Evolutionary conservation across 192 early-diverging fungal species (phyloP).

Genomic region (Linnemannia hyalina): DNA sequence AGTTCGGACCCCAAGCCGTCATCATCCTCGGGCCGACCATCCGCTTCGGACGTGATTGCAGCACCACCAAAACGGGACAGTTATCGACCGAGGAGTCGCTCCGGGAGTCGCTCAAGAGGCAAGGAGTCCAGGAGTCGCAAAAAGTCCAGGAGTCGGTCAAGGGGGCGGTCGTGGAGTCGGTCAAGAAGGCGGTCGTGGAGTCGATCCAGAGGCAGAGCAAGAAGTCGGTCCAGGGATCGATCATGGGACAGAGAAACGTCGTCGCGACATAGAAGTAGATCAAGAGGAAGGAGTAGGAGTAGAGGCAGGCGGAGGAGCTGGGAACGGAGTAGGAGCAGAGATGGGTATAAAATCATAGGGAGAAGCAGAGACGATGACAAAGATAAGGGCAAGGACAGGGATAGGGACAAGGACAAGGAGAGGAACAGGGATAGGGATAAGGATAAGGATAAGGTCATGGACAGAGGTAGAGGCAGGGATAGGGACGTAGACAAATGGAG

Average conservation of each 20-base stretch:
- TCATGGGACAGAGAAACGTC: neutral
- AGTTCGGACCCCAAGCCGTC: neutral
- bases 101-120: slow-evolving; percentile 1
- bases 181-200: slow-evolving; percentile 27
- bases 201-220: neutral
- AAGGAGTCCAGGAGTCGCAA: neutral
- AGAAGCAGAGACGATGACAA: neutral
- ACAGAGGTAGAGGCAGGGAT: too few relatives aligned
- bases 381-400: neutral
- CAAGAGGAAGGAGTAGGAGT: slow-evolving; percentile 1
- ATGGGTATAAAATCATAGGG: neutral
- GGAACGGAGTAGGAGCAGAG: neutral
- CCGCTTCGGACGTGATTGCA: neutral
- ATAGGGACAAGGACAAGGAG: neutral
- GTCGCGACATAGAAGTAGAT: neutral
- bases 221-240: slow-evolving; percentile 14
- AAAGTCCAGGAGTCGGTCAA: neutral
- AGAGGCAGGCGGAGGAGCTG: neutral
- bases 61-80: neutral
- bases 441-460: too few relatives aligned
- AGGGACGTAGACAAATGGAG: too few relatives aligned
- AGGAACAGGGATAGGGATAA: neutral
- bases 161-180: slow-evolving; percentile 7
- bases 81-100: neutral
- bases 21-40: neutral